A percentile compares a stretch with the other conserved stretches of the same genome.
phyloP scores from a whole-genome alignment of 768 basidiomycete species.

The Russula abietina region DNA sequence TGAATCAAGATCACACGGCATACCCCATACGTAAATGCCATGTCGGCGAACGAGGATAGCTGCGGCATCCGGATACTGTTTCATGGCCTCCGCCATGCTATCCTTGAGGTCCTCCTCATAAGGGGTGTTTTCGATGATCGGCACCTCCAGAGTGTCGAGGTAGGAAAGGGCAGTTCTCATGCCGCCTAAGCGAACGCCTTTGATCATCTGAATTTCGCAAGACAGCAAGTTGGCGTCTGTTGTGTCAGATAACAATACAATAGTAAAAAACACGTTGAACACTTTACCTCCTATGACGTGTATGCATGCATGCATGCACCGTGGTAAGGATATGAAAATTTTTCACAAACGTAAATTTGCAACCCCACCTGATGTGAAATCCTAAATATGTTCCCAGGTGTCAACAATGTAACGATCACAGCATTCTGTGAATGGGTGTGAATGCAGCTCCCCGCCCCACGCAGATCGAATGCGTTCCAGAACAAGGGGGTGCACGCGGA shows the following conservation, averaged over 20 bases:
- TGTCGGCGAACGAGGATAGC: slow-evolving; percentile 74
- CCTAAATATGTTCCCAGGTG: slow-evolving; percentile 60
- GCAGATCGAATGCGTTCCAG: slow-evolving; percentile 83
- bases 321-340: not conserved
- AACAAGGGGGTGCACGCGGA: slow-evolving; percentile 87
- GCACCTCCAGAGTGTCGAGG: slow-evolving; percentile 77
- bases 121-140: slow-evolving; percentile 89
- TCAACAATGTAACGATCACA: slow-evolving; percentile 81
- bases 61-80: slow-evolving; percentile 68
- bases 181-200: slow-evolving; percentile 74
- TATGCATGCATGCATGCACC: no score
- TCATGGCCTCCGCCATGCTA: slow-evolving; percentile 84
- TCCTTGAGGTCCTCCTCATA: slow-evolving; percentile 85
- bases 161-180: slow-evolving; percentile 73
- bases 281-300: slow-evolving; percentile 4
- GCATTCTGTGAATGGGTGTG: slow-evolving; percentile 90
- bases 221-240: not conserved
- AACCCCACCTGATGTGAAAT: slow-evolving; percentile 73
- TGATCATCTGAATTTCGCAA: slow-evolving; percentile 67
- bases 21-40: slow-evolving; percentile 87
- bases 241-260: not conserved
- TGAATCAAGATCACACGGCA: no score
- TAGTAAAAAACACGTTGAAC: not conserved
- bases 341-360: not conserved
- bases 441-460: slow-evolving; percentile 78